A percentile compares a stretch with the other conserved stretches of the same genome.
Conservation (phyloP, 2,329 filamentous ascomycete genomes). For the Botryotinia narcissicola region DNA sequence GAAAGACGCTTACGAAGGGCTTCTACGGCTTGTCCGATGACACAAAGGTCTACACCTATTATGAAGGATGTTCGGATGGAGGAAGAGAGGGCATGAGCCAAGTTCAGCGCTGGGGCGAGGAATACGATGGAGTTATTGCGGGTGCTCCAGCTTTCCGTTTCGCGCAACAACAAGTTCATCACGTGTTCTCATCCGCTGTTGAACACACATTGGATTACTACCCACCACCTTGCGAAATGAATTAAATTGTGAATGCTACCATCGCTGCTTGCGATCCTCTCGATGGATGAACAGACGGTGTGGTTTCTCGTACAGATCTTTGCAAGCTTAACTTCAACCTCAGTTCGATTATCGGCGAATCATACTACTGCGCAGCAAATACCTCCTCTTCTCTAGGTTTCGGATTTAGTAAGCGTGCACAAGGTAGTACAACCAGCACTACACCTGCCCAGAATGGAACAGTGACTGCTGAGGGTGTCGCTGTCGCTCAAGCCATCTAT, state of each 20-base stretch:
- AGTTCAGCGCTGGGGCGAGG: slow-evolving; percentile 42
- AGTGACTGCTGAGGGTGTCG: slow-evolving; percentile 36
- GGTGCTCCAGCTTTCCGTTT: slow-evolving; percentile 50
- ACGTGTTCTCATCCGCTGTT: slow-evolving; percentile 40
- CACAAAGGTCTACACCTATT: slow-evolving; percentile 26
- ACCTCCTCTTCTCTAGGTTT: not conserved
- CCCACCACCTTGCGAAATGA: slow-evolving; percentile 46
- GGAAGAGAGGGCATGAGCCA: slow-evolving; percentile 50
- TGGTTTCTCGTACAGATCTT: slow-evolving; percentile 49
- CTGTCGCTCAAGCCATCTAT: slow-evolving; percentile 38
- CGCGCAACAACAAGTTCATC: slow-evolving; percentile 44
- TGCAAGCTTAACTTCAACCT: slow-evolving; percentile 49
- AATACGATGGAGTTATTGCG: slow-evolving; percentile 46
- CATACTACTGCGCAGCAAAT: slow-evolving; percentile 45
- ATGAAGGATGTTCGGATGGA: slow-evolving; percentile 47
- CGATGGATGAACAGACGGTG: slow-evolving; percentile 53
- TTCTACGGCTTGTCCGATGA: slow-evolving; percentile 41
- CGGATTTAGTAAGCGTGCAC: slow-evolving; percentile 12
- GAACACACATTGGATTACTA: slow-evolving; percentile 45
- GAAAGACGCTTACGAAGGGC: slow-evolving; percentile 44
- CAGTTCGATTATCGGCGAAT: slow-evolving; percentile 42
- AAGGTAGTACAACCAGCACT: slow-evolving; percentile 13
- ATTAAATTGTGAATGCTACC: slow-evolving; percentile 54
- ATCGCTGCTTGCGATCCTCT: slow-evolving; percentile 54
- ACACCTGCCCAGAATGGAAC: slow-evolving; percentile 28